Conservation (phyloP, 2,329 filamentous ascomycete species). For the Aphanoascus verrucosus region DNA sequence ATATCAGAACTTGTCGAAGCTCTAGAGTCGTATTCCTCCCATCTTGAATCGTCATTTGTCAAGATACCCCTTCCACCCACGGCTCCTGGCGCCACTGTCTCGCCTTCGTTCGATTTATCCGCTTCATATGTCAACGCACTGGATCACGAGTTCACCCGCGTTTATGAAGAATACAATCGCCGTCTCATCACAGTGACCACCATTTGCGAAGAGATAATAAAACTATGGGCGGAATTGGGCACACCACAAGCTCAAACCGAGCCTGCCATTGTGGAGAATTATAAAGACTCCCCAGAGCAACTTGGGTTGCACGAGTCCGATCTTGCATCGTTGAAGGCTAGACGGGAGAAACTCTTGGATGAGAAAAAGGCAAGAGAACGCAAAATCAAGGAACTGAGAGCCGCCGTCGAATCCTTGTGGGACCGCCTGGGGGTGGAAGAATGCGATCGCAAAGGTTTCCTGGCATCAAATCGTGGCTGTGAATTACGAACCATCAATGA, state of each 20-base stretch:
- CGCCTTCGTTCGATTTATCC: slow-evolving; percentile 85
- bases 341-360: slow-evolving; percentile 70
- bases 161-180: slow-evolving; percentile 92
- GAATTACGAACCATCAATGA: slow-evolving; percentile 89
- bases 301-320: slow-evolving; percentile 86
- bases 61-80: slow-evolving; percentile 76
- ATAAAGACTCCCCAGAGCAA: slow-evolving; percentile 84
- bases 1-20: slow-evolving; percentile 77
- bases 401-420: slow-evolving; percentile 78
- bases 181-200: slow-evolving; percentile 66
- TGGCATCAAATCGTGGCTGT: slow-evolving; percentile 79
- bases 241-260: slow-evolving; percentile 92
- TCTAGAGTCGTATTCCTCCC: slow-evolving; percentile 89
- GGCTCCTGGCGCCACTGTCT: slow-evolving; percentile 60
- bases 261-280: slow-evolving; percentile 71
- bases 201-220: slow-evolving; percentile 74
- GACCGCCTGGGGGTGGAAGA: slow-evolving; percentile 75
- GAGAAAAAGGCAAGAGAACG: slow-evolving; percentile 82
- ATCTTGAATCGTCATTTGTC: slow-evolving; percentile 83
- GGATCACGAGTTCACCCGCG: slow-evolving; percentile 81
- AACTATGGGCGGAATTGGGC: slow-evolving; percentile 89
- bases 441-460: slow-evolving; percentile 69
- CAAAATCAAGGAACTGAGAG: slow-evolving; percentile 62
- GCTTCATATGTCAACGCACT: slow-evolving; percentile 75
- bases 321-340: slow-evolving; percentile 57